phyloP scores from a whole-genome alignment of 192 early-diverging fungal genomes.

The Linderina pennispora region DNA sequence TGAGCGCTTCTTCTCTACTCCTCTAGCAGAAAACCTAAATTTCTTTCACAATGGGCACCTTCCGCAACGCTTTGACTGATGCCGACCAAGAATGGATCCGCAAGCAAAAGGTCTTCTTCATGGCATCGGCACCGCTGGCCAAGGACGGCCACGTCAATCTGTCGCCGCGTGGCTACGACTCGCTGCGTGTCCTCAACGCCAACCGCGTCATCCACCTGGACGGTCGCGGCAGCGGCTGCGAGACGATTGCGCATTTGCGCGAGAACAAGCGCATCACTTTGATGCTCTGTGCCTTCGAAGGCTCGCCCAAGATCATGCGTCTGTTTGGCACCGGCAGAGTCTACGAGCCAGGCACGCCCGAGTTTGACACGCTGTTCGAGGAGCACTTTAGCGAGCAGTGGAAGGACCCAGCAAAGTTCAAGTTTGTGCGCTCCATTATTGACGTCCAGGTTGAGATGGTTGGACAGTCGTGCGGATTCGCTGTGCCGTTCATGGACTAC shows the following conservation, averaged over 20 bases:
- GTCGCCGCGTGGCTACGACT: slow-evolving; percentile 58
- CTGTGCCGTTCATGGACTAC: slow-evolving; percentile 55
- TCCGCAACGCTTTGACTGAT: slow-evolving; percentile 39
- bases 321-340: slow-evolving; percentile 52
- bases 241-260: slow-evolving; percentile 58
- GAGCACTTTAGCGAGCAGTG: slow-evolving; percentile 40
- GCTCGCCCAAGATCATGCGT: slow-evolving; percentile 56
- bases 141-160: slow-evolving; percentile 50
- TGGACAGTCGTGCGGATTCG: slow-evolving; percentile 56
- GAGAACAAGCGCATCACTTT: slow-evolving; percentile 60
- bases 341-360: slow-evolving; percentile 35
- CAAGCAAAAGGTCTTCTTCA: slow-evolving; percentile 55
- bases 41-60: slow-evolving; percentile 50
- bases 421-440: slow-evolving; percentile 53
- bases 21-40: too few relatives aligned
- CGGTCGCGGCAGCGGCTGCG: slow-evolving; percentile 45
- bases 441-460: slow-evolving; percentile 49
- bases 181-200: slow-evolving; percentile 44
- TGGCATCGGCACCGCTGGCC: slow-evolving; percentile 50
- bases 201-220: slow-evolving; percentile 30
- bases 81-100: slow-evolving; percentile 47
- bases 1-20: too few relatives aligned
- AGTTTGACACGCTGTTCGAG: slow-evolving; percentile 43
- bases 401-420: slow-evolving; percentile 22
- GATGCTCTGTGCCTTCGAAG: slow-evolving; percentile 63